Evolutionary conservation across 805 yeast genomes (phyloP).

Genomic region (Hanseniaspora clermontiae): DNA sequence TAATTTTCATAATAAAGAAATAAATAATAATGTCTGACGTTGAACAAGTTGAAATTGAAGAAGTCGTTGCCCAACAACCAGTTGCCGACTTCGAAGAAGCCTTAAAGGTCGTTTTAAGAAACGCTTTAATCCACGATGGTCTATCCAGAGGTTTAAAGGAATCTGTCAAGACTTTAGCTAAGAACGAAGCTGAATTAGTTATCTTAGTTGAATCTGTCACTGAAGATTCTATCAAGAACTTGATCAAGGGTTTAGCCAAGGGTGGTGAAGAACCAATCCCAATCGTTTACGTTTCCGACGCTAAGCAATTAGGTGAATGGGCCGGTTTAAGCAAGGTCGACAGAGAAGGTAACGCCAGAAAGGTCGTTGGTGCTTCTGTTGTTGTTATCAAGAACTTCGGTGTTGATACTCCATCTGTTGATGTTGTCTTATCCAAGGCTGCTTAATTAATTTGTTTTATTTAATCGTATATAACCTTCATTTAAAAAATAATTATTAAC

Average conservation of each 20-base stretch:
- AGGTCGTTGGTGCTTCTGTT: conserved; percentile 99
- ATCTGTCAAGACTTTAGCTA: conserved; percentile 96
- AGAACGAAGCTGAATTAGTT: conserved; percentile 95
- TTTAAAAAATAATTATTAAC: neutral
- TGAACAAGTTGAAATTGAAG: conserved; percentile 63
- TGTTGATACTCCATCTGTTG: conserved; percentile 96
- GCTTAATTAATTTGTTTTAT: conserved; percentile 6
- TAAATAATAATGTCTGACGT: conserved; percentile 68
- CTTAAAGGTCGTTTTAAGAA: conserved; percentile 93
- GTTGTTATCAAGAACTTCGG: conserved; percentile 99
- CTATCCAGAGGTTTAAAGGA: conserved; percentile 99
- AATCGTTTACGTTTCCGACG: conserved; percentile 97
- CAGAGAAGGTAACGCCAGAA: conserved; percentile 99
- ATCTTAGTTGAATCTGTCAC: conserved; percentile 97
- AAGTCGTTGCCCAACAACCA: conserved; percentile 71
- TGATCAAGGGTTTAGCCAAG: conserved; percentile 98
- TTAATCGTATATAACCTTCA: conserved; percentile 9
- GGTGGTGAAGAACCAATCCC: conserved; percentile 95
- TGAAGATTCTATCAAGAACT: conserved; percentile 90
- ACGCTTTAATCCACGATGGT: conserved; percentile 97
- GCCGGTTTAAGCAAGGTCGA: conserved; percentile 99
- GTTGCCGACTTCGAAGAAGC: conserved; percentile 96
- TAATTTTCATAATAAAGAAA: conserved; percentile 22
- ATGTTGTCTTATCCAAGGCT: conserved; percentile 57
- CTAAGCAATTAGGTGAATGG: conserved; percentile 99